Base-by-base conservation (phyloP, 495 filamentous ascomycete genomes). In the Bombardia bombarda region DNA sequence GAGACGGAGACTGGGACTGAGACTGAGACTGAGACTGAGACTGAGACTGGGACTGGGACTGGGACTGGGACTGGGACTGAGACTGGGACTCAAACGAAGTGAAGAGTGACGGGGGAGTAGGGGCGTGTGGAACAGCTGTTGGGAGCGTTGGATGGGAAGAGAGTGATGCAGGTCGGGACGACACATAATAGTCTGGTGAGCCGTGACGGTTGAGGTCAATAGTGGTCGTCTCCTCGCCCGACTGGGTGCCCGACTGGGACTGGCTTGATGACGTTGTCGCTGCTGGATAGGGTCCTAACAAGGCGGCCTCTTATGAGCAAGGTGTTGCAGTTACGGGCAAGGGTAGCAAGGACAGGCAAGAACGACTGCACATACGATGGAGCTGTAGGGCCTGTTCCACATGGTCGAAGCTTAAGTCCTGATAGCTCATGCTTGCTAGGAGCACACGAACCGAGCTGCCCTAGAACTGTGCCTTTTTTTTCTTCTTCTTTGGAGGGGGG, bases 81-180 rank as follows among this genome's bases (percentile, higher is more conserved):
- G n/a, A n/a, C 41, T 66, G 62, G 35, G 61, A 49, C 24, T 64
- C 55, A 18, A 63, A 63, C 7, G 41, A 32, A 10, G 36, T 24
- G 37, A 23, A 20, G 20, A 32, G 35, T 25, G 43, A 57, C 8
- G 55, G 55, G 22, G 61, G 58, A 16, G 60, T 57, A 7, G 60
- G 64, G 7, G 62, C 58, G 41, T 53, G 53, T 5, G 62, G 63
- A n/a, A 56, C 40, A 26, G 47, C 45, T 18, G 55, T 59, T 23
- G 34, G 18, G n/a, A n/a, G n/a, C n/a, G n/a, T n/a, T 14, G 46
- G 53, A 23, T 55, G 55, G 1, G 49, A 45, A 26, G 47, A 43
- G 19, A 42, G 51, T 24, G 53, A 44, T 10, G 47, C 48, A 16
- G 41, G 41, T 7, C 30, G 44, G 21, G 50, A 45, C 16, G 51